Evolutionary conservation across 495 filamentous ascomycete species (phyloP).

Genomic region (Rostrohypoxylon terebratum): DNA sequence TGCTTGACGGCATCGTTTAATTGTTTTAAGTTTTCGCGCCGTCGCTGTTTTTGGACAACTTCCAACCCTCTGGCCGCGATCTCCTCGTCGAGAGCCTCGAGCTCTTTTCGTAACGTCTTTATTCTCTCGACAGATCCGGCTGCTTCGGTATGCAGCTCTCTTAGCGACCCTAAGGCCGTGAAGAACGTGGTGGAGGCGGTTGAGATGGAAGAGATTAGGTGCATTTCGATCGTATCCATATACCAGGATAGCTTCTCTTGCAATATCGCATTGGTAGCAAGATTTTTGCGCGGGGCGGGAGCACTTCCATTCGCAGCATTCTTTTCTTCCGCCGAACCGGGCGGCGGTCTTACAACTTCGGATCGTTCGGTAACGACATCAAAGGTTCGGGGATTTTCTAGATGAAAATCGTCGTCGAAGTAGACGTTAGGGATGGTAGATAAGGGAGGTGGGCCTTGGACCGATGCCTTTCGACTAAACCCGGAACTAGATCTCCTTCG

Average conservation of each 20-base stretch:
- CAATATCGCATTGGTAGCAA: slow-evolving; percentile 97
- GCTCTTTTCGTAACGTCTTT: slow-evolving; percentile 79
- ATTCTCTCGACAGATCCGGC: slow-evolving; percentile 92
- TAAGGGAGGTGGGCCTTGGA: slow-evolving; percentile 80
- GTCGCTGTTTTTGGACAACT: slow-evolving; percentile 81
- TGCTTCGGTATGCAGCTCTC: slow-evolving; percentile 91
- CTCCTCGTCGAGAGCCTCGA: slow-evolving; percentile 83
- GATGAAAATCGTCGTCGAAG: slow-evolving; percentile 93
- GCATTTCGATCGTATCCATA: slow-evolving; percentile 99
- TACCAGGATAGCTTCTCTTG: slow-evolving; percentile 99
- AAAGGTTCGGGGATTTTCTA: slow-evolving; percentile 96
- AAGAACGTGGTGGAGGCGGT: slow-evolving; percentile 97
- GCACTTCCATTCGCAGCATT: slow-evolving; percentile 70
- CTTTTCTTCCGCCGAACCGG: slow-evolving; percentile 66
- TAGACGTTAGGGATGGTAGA: slow-evolving; percentile 94
- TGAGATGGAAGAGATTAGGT: slow-evolving; percentile 95
- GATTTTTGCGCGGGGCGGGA: slow-evolving; percentile 78
- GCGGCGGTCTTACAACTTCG: slow-evolving; percentile 81
- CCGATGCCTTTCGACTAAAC: slow-evolving; percentile 59
- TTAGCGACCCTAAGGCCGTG: slow-evolving; percentile 88
- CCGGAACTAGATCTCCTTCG: slow-evolving; percentile 63
- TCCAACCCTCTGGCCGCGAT: slow-evolving; percentile 90
- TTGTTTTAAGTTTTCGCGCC: slow-evolving; percentile 85
- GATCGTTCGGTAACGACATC: slow-evolving; percentile 97
- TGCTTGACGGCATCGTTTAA: slow-evolving; percentile 86